Evolutionary conservation across 495 filamentous ascomycete genomes (phyloP).

Genomic region (Aspergillus carlsbadensis): DNA sequence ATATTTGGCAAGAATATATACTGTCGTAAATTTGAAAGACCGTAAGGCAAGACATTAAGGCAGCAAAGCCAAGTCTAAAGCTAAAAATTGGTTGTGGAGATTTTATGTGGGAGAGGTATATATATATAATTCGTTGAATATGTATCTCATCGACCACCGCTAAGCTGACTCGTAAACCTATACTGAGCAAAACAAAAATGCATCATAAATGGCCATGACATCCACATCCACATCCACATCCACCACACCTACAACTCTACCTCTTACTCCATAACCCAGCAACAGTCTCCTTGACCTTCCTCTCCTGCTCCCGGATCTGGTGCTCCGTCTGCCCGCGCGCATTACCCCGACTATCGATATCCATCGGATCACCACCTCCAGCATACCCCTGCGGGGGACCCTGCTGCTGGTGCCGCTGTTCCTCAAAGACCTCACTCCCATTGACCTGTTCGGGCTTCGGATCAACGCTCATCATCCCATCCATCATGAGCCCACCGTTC

Average conservation of each 20-base stretch:
- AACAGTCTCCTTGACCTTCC: conserved; percentile 58
- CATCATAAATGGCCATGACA: no score
- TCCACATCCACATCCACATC: no score
- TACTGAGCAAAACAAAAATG: no score
- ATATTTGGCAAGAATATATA: no score
- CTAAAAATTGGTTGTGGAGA: no score
- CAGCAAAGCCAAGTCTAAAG: no score
- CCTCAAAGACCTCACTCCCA: conserved; percentile 40
- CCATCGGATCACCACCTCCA: conserved; percentile 35
- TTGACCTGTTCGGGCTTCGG: conserved; percentile 56
- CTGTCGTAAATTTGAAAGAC: neutral
- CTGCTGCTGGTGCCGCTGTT: conserved; percentile 24
- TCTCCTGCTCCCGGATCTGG: conserved; percentile 62
- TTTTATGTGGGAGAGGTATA: no score
- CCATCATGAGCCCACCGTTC: conserved; percentile 79
- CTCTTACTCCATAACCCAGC: conserved; percentile 56
- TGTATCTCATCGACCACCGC: neutral
- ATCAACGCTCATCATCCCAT: conserved; percentile 65
- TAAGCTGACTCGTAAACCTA: no score
- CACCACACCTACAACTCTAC: conserved; percentile 14
- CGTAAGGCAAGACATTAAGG: no score
- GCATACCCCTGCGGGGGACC: neutral
- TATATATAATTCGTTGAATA: neutral
- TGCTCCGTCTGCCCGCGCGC: conserved; percentile 63
- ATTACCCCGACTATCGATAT: conserved; percentile 57